phyloP scores from a whole-genome alignment of 805 yeast genomes.

The Hanseniaspora jakobsenii region DNA sequence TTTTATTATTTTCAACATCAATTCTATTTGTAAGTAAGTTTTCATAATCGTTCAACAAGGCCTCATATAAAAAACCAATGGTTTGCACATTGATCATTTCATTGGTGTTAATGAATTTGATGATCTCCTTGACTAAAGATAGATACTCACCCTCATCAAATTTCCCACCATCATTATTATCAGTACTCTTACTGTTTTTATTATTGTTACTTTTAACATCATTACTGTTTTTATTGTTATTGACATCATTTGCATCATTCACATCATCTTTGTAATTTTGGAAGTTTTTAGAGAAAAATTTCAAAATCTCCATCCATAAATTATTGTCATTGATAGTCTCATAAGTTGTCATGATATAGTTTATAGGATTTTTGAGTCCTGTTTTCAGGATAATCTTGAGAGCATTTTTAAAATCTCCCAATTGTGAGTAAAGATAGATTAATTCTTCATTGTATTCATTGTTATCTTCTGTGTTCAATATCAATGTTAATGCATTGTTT shows the following conservation, averaged over 20 bases:
- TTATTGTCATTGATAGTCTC: conserved; percentile 2
- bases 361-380: conserved; percentile 6
- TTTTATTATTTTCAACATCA: too few species aligned
- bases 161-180: too few species aligned
- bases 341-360: conserved; percentile 3
- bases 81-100: neutral
- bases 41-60: neutral
- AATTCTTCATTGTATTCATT: conserved; percentile 4
- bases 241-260: too few species aligned
- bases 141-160: too few species aligned
- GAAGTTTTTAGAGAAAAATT: too few species aligned
- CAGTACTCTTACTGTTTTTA: too few species aligned
- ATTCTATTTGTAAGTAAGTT: too few species aligned
- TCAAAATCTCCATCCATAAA: conserved; percentile 8
- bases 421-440: conserved; percentile 3
- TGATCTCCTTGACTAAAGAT: neutral
- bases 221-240: too few species aligned
- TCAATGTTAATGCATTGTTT: neutral
- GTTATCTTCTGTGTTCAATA: neutral
- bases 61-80: neutral
- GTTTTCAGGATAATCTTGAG: conserved; percentile 5
- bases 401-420: conserved; percentile 3
- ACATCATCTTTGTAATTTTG: too few species aligned
- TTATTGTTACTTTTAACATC: too few species aligned
- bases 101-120: neutral